These are phyloP conservation scores for Ascoidea rubescens DNA, from an alignment of 805 yeast genomes.

Conservation along the genomic window DNA sequence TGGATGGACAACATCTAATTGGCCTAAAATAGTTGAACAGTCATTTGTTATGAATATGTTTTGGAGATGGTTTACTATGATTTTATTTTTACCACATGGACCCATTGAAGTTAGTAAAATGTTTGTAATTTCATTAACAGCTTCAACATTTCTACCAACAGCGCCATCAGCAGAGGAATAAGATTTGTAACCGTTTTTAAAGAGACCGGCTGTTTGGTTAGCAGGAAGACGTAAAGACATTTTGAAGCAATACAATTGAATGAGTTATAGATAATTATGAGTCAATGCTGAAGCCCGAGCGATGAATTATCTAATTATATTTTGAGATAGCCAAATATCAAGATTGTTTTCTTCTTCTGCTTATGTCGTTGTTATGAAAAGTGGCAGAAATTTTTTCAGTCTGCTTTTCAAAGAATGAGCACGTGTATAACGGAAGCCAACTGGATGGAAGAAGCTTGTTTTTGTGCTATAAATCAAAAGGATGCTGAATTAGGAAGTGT, in stretches of 20 bases:
- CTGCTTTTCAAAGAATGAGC: too few relatives aligned
- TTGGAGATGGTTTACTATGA: conserved; percentile 78
- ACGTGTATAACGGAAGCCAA: too few relatives aligned
- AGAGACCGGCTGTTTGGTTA: conserved; percentile 86
- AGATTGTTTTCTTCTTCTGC: too few relatives aligned
- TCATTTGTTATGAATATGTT: conserved; percentile 86
- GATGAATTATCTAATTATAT: too few relatives aligned
- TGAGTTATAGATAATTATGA: too few relatives aligned
- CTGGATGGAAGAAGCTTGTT: too few relatives aligned
- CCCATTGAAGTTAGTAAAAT: conserved; percentile 94
- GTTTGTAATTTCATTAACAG: conserved; percentile 83
- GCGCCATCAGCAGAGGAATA: conserved; percentile 90
- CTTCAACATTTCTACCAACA: conserved; percentile 80
- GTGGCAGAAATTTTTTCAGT: too few relatives aligned
- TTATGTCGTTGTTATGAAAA: too few relatives aligned
- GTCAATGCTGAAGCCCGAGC: too few relatives aligned
- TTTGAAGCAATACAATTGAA: neutral
- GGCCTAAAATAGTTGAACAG: conserved; percentile 95
- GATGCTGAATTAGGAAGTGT: too few relatives aligned
- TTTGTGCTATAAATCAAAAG: too few relatives aligned
- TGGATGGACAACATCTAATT: conserved; percentile 90
- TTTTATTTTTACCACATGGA: conserved; percentile 94
- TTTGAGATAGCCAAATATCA: too few relatives aligned
- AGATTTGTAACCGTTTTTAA: conserved; percentile 89
- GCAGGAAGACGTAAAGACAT: conserved; percentile 89